phyloP scores from a whole-genome alignment of 768 basidiomycete genomes.

The Xerocomus potaroensis region DNA sequence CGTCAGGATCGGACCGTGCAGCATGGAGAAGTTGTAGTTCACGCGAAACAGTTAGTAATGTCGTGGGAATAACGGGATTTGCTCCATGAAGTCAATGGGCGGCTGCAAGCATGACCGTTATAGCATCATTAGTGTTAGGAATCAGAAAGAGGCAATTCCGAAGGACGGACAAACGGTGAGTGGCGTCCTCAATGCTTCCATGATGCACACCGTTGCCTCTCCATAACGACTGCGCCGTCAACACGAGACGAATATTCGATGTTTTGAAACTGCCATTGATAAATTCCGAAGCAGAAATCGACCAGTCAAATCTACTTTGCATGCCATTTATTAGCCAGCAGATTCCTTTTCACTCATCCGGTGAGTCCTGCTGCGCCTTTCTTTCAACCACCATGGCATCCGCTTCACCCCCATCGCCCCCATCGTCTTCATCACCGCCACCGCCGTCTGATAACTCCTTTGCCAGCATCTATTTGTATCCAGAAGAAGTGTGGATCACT shows the following conservation, averaged over 20 bases:
- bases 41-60: no score
- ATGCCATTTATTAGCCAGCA: neutral
- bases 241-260: neutral
- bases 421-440: neutral
- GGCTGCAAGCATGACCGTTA: no score
- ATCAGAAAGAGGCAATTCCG: no score
- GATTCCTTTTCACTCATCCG: neutral
- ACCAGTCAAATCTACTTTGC: neutral
- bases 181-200: no score
- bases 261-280: neutral
- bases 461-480: neutral
- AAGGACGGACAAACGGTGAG: no score
- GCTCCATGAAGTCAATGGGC: no score
- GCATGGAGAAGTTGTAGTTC: no score
- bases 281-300: neutral
- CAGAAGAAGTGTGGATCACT: constrained; percentile 15
- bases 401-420: neutral
- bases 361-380: no score
- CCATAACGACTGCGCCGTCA: no score
- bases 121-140: no score
- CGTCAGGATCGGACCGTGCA: neutral
- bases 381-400: neutral
- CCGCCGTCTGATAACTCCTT: neutral
- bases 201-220: no score
- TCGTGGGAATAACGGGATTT: no score